Conservation (phyloP, 1,284 basidiomycete genomes). For the Fistulinella cinereoalba region DNA sequence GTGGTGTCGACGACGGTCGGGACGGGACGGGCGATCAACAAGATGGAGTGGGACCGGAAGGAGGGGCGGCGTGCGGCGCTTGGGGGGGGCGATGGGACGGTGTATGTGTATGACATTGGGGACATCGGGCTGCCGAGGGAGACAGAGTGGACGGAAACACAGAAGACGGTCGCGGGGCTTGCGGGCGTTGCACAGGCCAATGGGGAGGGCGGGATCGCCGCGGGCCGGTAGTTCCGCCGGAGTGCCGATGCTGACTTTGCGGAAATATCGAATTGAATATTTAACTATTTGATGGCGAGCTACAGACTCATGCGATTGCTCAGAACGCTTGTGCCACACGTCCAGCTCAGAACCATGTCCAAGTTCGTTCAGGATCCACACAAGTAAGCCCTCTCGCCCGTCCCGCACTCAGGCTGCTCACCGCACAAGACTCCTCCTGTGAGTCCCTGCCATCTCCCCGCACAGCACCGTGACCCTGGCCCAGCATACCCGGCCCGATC, state of each 20-base stretch:
- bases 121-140: conserved; percentile 83
- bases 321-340: too few species aligned
- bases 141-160: conserved; percentile 86
- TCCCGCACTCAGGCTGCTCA: background rate
- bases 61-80: conserved; percentile 82
- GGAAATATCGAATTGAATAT: too few species aligned
- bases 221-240: conserved; percentile 44
- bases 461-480: background rate
- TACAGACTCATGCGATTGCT: too few species aligned
- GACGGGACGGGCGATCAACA: conserved; percentile 85
- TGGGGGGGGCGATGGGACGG: conserved; percentile 87
- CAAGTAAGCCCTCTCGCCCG: conserved; percentile 50
- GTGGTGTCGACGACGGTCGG: conserved; percentile 72
- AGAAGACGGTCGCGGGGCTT: conserved; percentile 72
- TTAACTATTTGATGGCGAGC: too few species aligned
- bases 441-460: conserved; percentile 24
- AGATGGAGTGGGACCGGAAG: conserved; percentile 89
- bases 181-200: conserved; percentile 53
- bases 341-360: too few species aligned
- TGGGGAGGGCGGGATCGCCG: conserved; percentile 44
- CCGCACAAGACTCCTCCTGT: conserved; percentile 59
- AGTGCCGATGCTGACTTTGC: too few species aligned
- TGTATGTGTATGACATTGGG: conserved; percentile 95
- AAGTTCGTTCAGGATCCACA: conserved; percentile 49
- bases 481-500: conserved; percentile 79